phyloP scores from a whole-genome alignment of 768 basidiomycete genomes.

The Lactarius vividus region DNA sequence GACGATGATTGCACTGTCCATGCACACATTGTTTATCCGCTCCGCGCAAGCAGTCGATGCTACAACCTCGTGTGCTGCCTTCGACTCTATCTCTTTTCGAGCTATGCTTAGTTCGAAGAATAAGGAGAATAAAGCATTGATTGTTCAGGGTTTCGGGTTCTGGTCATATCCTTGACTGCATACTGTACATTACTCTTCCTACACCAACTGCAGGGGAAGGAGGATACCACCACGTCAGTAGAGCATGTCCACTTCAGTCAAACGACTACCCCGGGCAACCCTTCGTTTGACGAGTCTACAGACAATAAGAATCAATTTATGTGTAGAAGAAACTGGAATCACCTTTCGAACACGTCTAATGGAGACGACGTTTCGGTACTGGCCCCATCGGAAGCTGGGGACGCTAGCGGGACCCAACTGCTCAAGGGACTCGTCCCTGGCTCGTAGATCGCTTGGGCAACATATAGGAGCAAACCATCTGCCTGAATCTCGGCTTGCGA shows the following conservation, averaged over 20 bases:
- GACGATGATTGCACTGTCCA: neutral
- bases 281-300: constrained; percentile 16
- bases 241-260: constrained; percentile 12
- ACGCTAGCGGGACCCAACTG: constrained; percentile 60
- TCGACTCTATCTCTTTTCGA: too few species aligned
- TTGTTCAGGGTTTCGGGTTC: too few species aligned
- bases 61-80: neutral
- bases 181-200: neutral
- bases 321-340: neutral
- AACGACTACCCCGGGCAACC: neutral
- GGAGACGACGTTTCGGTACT: constrained; percentile 6
- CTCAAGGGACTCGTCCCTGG: constrained; percentile 75
- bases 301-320: constrained; percentile 2
- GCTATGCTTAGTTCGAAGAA: too few species aligned
- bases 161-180: neutral
- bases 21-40: neutral
- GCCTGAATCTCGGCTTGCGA: constrained; percentile 44
- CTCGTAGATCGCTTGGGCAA: constrained; percentile 77
- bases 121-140: too few species aligned
- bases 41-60: neutral
- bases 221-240: neutral
- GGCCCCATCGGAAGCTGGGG: neutral
- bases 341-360: constrained; percentile 28
- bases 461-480: constrained; percentile 77
- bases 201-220: neutral